Percentiles rank a stretch among this genome's conserved stretches.
phyloP scores from a whole-genome alignment of 306 rosid genomes.

The Corylus avellana region DNA sequence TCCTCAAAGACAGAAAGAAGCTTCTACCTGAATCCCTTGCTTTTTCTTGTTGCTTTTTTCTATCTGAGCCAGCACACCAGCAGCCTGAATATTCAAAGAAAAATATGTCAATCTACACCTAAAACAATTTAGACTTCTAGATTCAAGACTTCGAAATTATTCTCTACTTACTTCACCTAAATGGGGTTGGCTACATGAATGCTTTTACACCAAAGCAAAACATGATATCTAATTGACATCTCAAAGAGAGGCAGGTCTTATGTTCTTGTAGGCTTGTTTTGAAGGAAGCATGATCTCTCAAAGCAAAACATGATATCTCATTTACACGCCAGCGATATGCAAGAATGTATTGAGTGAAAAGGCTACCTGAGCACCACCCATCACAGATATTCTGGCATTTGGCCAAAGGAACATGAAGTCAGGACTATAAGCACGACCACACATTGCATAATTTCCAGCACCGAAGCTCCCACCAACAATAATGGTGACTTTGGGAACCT shows the following conservation, averaged over 20 bases:
- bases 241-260: not conserved
- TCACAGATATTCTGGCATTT: constrained; percentile 89
- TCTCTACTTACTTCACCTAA: not conserved
- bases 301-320: not conserved
- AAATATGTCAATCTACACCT: constrained; percentile 13
- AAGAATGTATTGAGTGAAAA: not conserved
- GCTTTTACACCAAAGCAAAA: not conserved
- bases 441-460: constrained; percentile 99
- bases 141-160: not conserved
- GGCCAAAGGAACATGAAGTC: constrained; percentile 97
- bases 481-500: constrained; percentile 95
- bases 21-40: constrained; percentile 81
- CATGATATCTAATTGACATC: not conserved
- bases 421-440: constrained; percentile 98
- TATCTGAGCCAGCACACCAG: constrained; percentile 88
- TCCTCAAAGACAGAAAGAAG: not conserved
- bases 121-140: constrained; percentile 15
- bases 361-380: constrained; percentile 97
- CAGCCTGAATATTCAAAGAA: constrained; percentile 63
- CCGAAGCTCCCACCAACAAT: constrained; percentile 96
- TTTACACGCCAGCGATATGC: not conserved
- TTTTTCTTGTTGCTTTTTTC: constrained; percentile 87
- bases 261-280: not conserved
- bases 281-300: not conserved
- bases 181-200: not conserved